A percentile compares a stretch with the other conserved stretches of the same genome.
phyloP scores from a whole-genome alignment of 768 basidiomycete species.

The Phanerochaete sordida region DNA sequence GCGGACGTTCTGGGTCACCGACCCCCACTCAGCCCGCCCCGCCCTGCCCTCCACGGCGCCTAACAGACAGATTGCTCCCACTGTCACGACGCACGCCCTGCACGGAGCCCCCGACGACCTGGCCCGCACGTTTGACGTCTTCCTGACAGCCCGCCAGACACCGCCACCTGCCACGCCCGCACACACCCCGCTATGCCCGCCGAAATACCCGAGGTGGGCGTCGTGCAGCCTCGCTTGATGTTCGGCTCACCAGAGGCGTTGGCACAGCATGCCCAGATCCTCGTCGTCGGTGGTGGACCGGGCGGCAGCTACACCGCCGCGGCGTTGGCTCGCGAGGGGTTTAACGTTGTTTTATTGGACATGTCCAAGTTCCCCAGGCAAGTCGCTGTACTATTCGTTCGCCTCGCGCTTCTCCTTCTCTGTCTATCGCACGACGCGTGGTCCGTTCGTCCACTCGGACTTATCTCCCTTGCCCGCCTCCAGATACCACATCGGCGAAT shows the following conservation, averaged over 20 bases:
- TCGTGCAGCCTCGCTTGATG: neutral
- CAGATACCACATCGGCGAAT: conserved; percentile 49
- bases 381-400: neutral
- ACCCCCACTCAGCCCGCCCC: too few relatives aligned
- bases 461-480: too few relatives aligned
- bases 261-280: conserved; percentile 34
- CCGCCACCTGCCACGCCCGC: too few relatives aligned
- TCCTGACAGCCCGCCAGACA: too few relatives aligned
- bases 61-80: too few relatives aligned
- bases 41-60: too few relatives aligned
- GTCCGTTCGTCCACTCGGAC: too few relatives aligned
- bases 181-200: neutral
- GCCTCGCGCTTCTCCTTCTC: neutral
- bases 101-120: too few relatives aligned
- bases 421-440: neutral
- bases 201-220: neutral
- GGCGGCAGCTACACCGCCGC: conserved; percentile 55
- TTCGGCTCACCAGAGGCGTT: neutral
- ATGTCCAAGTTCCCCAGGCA: conserved; percentile 54
- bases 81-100: too few relatives aligned
- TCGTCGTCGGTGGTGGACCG: conserved; percentile 60
- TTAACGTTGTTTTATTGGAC: conserved; percentile 56
- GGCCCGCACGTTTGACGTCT: too few relatives aligned
- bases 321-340: conserved; percentile 52
- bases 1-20: too few relatives aligned